Conservation (phyloP, 2,329 filamentous ascomycete genomes). For the Calonectria honghensis region DNA sequence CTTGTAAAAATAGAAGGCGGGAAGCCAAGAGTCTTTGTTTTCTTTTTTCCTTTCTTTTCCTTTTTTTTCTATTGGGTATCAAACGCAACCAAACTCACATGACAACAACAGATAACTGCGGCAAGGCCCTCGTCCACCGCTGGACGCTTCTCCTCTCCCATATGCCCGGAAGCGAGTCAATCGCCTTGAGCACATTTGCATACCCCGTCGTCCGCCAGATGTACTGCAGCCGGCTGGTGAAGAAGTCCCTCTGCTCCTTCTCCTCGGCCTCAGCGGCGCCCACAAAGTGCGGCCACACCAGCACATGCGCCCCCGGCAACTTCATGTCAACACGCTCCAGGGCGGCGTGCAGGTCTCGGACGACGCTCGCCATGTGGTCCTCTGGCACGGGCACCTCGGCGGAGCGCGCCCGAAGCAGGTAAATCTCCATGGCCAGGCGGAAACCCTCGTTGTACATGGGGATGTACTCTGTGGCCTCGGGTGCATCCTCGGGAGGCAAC, state of each 20-base stretch:
- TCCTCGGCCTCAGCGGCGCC: constrained; percentile 38
- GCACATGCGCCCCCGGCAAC: constrained; percentile 35
- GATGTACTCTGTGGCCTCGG: constrained; percentile 24
- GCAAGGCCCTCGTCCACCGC: constrained; percentile 37
- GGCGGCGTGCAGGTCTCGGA: constrained; percentile 15
- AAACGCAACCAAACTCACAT: constrained; percentile 30
- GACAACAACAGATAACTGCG: constrained; percentile 39
- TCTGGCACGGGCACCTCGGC: constrained; percentile 25
- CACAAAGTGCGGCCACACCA: constrained; percentile 40
- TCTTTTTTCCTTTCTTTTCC: background rate
- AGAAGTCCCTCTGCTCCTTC: constrained; percentile 18
- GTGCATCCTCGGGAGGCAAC: constrained; percentile 12
- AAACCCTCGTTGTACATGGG: constrained; percentile 39
- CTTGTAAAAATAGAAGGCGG: constrained; percentile 57
- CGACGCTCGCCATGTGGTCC: constrained; percentile 25
- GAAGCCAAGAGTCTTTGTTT: background rate
- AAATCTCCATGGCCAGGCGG: constrained; percentile 38
- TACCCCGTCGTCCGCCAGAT: constrained; percentile 40
- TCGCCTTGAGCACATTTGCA: constrained; percentile 38
- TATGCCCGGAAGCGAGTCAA: constrained; percentile 38
- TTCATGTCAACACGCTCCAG: constrained; percentile 33
- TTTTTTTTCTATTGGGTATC: constrained; percentile 6
- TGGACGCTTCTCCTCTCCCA: constrained; percentile 36
- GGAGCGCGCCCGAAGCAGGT: constrained; percentile 33
- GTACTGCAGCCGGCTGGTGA: constrained; percentile 25